phyloP scores from a whole-genome alignment of 805 yeast genomes.

The Candida bentonensis region DNA sequence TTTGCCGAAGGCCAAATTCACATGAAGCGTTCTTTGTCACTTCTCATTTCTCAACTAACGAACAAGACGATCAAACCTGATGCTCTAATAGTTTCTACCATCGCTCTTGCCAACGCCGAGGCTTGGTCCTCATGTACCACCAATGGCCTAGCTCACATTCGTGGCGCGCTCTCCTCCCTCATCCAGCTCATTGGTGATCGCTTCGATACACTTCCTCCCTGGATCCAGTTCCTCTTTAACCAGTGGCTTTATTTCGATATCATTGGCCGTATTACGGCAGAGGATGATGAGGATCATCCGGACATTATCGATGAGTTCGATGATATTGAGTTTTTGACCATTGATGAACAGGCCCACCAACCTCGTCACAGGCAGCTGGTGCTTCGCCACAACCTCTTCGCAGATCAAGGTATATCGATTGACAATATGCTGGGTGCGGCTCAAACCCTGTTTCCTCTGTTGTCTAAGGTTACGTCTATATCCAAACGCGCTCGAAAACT shows the following conservation, averaged over 20 bases:
- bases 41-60: slow-evolving; percentile 41
- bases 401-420: slow-evolving; percentile 24
- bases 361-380: slow-evolving; percentile 7
- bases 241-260: slow-evolving; percentile 58
- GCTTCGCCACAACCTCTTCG: slow-evolving; percentile 28
- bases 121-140: slow-evolving; percentile 56
- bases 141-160: slow-evolving; percentile 54
- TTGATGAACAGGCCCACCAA: background rate
- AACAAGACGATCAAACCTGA: slow-evolving; percentile 38
- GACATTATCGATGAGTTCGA: background rate
- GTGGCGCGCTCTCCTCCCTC: slow-evolving; percentile 52
- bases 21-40: slow-evolving; percentile 47
- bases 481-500: slow-evolving; percentile 33
- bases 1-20: slow-evolving; percentile 38
- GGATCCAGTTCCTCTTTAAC: slow-evolving; percentile 40
- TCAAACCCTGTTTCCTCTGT: slow-evolving; percentile 46
- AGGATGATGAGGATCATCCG: slow-evolving; percentile 4
- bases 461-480: slow-evolving; percentile 48
- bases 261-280: slow-evolving; percentile 46
- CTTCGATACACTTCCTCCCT: slow-evolving; percentile 19
- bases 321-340: background rate
- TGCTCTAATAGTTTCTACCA: slow-evolving; percentile 50
- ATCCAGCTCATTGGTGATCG: slow-evolving; percentile 9
- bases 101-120: slow-evolving; percentile 50
- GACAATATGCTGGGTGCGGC: slow-evolving; percentile 61